phyloP scores from a whole-genome alignment of 2,329 filamentous ascomycete species.

The Ophiocordyceps unilateralis region DNA sequence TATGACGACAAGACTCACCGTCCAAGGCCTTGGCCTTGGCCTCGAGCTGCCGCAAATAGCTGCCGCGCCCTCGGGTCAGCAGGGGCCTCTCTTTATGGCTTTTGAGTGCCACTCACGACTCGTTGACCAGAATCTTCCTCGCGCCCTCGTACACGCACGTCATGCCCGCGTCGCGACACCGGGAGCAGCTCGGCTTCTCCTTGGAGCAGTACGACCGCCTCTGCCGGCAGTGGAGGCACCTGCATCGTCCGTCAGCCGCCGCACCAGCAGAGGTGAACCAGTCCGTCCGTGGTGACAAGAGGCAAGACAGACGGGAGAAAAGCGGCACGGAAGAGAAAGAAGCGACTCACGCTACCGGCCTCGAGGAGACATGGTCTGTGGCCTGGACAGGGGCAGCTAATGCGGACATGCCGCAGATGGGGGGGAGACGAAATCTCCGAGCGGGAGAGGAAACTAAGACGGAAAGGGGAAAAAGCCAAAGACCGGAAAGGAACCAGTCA shows the following conservation, averaged over 20 bases:
- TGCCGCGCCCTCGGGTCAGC: slow-evolving; percentile 2
- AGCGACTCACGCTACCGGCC: slow-evolving; percentile 11
- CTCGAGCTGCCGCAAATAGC: slow-evolving; percentile 17
- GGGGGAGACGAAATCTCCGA: neutral
- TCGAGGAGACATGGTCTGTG: slow-evolving; percentile 6
- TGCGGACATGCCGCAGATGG: neutral
- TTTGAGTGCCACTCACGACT: slow-evolving; percentile 8
- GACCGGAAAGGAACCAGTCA: neutral
- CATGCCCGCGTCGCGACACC: slow-evolving; percentile 14
- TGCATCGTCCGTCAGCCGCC: slow-evolving; percentile 3
- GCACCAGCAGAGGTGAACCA: neutral
- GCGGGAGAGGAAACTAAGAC: neutral
- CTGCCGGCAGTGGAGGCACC: slow-evolving; percentile 17
- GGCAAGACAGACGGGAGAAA: neutral
- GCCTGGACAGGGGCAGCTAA: neutral
- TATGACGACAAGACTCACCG: slow-evolving; percentile 4
- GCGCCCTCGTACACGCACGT: slow-evolving; percentile 17
- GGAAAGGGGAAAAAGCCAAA: neutral
- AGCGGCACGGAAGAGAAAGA: no score
- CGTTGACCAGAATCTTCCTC: slow-evolving; percentile 17
- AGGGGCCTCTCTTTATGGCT: neutral
- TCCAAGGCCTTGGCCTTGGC: slow-evolving; percentile 14
- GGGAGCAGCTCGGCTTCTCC: slow-evolving; percentile 16
- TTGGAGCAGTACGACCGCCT: slow-evolving; percentile 19
- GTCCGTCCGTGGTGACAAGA: neutral